These are phyloP conservation scores for Sphagnum contortum DNA, from an alignment of 225 moss, liverwort and hornwort genomes.

Conservation along the genomic window DNA sequence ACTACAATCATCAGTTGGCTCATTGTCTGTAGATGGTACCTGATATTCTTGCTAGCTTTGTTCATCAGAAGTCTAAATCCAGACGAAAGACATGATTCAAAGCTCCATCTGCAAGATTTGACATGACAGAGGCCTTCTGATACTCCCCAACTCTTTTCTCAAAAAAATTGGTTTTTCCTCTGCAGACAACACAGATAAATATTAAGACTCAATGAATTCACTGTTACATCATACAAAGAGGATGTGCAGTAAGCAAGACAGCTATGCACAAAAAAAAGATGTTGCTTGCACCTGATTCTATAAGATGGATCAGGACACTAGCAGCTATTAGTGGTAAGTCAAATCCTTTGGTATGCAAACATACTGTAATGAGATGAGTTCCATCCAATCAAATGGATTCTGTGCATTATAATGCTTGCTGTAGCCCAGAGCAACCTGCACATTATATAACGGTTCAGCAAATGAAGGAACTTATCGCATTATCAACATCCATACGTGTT, in stretches of 20 bases:
- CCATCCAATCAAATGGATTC: slow-evolving; percentile 96
- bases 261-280: no score
- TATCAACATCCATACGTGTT: no score
- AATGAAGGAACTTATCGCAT: no score
- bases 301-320: no score
- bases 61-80: slow-evolving; percentile 62
- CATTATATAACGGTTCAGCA: no score
- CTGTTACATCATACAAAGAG: background rate
- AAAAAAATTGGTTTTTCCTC: slow-evolving; percentile 86
- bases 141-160: slow-evolving; percentile 88
- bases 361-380: slow-evolving; percentile 84
- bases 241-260: no score
- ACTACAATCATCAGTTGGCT: no score
- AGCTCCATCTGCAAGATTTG: slow-evolving; percentile 37
- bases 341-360: slow-evolving; percentile 6
- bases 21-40: no score
- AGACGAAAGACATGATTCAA: slow-evolving; percentile 60
- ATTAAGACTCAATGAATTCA: background rate
- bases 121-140: slow-evolving; percentile 81
- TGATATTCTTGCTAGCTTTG: no score
- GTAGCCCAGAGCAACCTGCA: slow-evolving; percentile 62
- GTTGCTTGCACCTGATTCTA: no score
- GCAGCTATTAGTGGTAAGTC: no score
- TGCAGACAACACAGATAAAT: slow-evolving; percentile 15
- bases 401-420: slow-evolving; percentile 46